phyloP scores from a whole-genome alignment of 257 asterid genomes.

The Solanum appendiculatum region DNA sequence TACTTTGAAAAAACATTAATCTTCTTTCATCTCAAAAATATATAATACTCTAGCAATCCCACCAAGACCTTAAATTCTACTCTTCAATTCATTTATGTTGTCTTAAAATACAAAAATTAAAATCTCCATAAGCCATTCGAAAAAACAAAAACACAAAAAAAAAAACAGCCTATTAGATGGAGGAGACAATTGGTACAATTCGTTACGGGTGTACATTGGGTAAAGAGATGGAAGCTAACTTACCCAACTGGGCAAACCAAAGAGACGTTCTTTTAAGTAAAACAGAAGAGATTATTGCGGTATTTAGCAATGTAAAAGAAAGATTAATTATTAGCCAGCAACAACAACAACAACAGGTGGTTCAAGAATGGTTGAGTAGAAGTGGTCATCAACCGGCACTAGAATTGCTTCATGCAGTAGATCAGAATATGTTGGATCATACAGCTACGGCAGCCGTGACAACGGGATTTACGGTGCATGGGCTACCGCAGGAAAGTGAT shows the following conservation, averaged over 20 bases:
- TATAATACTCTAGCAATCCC: not conserved
- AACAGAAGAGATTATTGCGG: slow-evolving; percentile 47
- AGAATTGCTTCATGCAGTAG: slow-evolving; percentile 22
- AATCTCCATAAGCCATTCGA: not conserved
- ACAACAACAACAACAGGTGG: slow-evolving; percentile 9
- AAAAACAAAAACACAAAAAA: rapidly evolving
- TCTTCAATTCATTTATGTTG: not conserved
- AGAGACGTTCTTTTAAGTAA: slow-evolving; percentile 17
- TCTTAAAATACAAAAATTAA: not conserved
- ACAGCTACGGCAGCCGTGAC: not conserved
- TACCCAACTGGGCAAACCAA: slow-evolving; percentile 29
- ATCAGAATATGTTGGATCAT: not conserved
- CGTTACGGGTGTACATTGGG: slow-evolving; percentile 48
- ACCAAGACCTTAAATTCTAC: not conserved
- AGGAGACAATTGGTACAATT: slow-evolving; percentile 31
- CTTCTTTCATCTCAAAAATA: not conserved
- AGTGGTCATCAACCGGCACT: slow-evolving; percentile 14
- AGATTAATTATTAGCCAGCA: slow-evolving; percentile 6
- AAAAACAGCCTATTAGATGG: slow-evolving; percentile 20
- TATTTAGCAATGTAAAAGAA: slow-evolving; percentile 36
- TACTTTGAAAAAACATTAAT: slow-evolving; percentile 30
- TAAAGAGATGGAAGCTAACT: slow-evolving; percentile 37
- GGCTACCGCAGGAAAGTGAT: not conserved
- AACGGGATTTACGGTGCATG: not conserved
- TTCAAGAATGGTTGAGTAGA: slow-evolving; percentile 37